Conservation (phyloP, 2,329 filamentous ascomycete genomes). For the Raffaelea deltoideospora region DNA sequence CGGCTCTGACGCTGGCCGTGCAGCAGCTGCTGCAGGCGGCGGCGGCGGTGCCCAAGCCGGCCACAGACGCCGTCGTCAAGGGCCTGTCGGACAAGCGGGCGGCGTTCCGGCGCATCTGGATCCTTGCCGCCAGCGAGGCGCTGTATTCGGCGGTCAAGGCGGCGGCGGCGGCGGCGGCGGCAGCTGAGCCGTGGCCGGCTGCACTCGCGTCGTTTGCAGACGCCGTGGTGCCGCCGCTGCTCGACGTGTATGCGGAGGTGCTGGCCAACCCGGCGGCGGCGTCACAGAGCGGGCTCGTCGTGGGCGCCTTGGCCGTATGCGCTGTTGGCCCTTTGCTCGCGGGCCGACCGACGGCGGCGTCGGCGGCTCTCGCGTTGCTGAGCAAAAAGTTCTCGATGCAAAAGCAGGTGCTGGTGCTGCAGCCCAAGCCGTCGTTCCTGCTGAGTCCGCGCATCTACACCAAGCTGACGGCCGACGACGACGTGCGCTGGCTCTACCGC, state of each 20-base stretch:
- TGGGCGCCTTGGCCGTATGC: slow-evolving; percentile 60
- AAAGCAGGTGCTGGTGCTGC: slow-evolving; percentile 49
- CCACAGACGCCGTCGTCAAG: slow-evolving; percentile 60
- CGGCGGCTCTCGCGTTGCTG: slow-evolving; percentile 27
- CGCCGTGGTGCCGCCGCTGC: slow-evolving; percentile 35
- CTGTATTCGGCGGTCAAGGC: slow-evolving; percentile 40
- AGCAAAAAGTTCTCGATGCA: slow-evolving; percentile 47
- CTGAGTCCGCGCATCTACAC: slow-evolving; percentile 74
- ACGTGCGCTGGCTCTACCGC: slow-evolving; percentile 61
- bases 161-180: slow-evolving; percentile 26
- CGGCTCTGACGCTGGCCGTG: slow-evolving; percentile 52
- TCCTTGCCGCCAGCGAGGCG: slow-evolving; percentile 56
- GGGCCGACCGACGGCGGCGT: slow-evolving; percentile 38
- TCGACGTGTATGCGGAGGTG: slow-evolving; percentile 65
- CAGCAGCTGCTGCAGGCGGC: slow-evolving; percentile 45
- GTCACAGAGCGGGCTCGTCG: slow-evolving; percentile 68
- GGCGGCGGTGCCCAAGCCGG: slow-evolving; percentile 46
- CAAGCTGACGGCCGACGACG: slow-evolving; percentile 60
- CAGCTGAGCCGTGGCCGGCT: slow-evolving; percentile 29
- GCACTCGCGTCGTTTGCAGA: slow-evolving; percentile 36
- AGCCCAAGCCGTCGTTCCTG: slow-evolving; percentile 78
- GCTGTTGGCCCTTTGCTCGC: slow-evolving; percentile 44
- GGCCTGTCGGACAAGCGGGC: slow-evolving; percentile 77
- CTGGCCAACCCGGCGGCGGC: slow-evolving; percentile 62
- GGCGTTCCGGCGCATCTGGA: slow-evolving; percentile 64